phyloP scores from a whole-genome alignment of 305 asterid species.

The Vinca major region DNA sequence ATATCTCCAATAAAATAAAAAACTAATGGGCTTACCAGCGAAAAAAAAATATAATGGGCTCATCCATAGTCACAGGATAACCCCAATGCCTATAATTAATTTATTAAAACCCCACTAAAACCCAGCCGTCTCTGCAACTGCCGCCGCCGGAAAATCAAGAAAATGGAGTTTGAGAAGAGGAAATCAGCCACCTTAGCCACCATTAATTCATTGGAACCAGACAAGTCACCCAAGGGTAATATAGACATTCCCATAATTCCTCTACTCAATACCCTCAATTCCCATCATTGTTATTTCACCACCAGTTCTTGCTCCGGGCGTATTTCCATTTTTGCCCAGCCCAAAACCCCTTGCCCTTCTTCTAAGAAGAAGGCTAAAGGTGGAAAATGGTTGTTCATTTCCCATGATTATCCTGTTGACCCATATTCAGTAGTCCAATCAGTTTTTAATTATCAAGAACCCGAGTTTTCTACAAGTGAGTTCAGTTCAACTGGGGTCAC shows the following conservation, averaged over 20 bases:
- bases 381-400: slow-evolving; percentile 78
- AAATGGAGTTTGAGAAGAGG: slow-evolving; percentile 77
- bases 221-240: slow-evolving; percentile 83
- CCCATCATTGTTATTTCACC: slow-evolving; percentile 83
- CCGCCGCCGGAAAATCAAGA: neutral
- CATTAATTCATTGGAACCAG: slow-evolving; percentile 64
- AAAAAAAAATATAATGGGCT: too few species aligned
- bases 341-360: slow-evolving; percentile 33
- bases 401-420: slow-evolving; percentile 53
- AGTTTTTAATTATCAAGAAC: neutral
- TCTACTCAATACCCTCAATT: slow-evolving; percentile 56
- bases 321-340: slow-evolving; percentile 76
- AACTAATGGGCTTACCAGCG: too few species aligned
- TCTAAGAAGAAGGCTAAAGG: slow-evolving; percentile 79
- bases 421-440: slow-evolving; percentile 32
- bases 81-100: too few species aligned
- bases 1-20: too few species aligned
- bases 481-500: too few species aligned
- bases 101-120: too few species aligned
- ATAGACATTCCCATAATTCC: slow-evolving; percentile 73
- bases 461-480: neutral
- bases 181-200: slow-evolving; percentile 57
- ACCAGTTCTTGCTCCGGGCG: slow-evolving; percentile 99
- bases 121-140: neutral
- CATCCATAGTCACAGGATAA: too few species aligned